A percentile compares a stretch with the other conserved stretches of the same genome.
phyloP scores from a whole-genome alignment of 2,329 filamentous ascomycete genomes.

The Neonectria ditissima region DNA sequence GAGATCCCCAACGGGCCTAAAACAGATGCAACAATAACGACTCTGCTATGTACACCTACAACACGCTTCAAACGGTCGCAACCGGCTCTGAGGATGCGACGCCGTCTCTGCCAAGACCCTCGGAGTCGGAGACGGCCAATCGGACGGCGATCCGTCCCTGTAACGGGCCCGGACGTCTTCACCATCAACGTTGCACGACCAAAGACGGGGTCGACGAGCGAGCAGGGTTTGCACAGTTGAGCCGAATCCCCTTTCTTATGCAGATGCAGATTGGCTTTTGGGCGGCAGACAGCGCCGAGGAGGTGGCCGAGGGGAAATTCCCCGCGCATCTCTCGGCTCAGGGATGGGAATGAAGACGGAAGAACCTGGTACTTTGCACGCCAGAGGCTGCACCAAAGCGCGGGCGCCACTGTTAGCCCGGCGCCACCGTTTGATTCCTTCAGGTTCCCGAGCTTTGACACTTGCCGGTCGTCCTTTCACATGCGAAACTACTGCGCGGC shows the following conservation, averaged over 20 bases:
- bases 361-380: neutral
- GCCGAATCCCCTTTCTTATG: neutral
- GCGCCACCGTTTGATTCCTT: constrained; percentile 5
- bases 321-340: neutral
- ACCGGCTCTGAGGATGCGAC: neutral
- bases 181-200: constrained; percentile 14
- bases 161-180: neutral
- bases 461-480: neutral
- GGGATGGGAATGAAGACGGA: neutral
- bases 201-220: neutral
- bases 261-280: neutral
- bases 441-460: neutral
- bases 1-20: constrained; percentile 21
- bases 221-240: neutral
- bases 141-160: constrained; percentile 3
- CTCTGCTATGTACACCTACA: constrained; percentile 19
- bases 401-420: constrained; percentile 1
- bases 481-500: neutral
- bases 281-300: neutral
- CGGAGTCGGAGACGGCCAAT: constrained; percentile 1
- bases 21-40: constrained; percentile 22
- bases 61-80: constrained; percentile 7
- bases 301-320: neutral
- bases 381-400: neutral
- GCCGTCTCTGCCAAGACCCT: constrained; percentile 4